Conservation (phyloP, 768 basidiomycete species). For the Mycena polygramma region DNA sequence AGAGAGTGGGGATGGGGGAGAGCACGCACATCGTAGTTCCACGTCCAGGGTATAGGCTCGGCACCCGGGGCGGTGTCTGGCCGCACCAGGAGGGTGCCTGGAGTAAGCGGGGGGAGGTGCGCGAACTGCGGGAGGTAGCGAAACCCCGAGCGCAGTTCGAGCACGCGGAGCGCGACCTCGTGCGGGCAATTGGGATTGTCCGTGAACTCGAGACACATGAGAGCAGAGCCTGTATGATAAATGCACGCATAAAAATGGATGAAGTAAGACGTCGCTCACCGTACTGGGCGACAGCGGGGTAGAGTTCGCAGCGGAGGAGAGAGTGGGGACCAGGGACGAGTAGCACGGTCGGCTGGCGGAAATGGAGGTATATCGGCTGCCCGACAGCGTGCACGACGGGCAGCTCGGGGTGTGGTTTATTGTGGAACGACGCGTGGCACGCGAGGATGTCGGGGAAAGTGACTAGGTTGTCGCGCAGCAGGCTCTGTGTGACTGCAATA, state of each 20-base stretch:
- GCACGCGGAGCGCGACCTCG: constrained; percentile 13
- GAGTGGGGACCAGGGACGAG: constrained; percentile 13
- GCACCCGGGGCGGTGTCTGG: not conserved
- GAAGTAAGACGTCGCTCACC: not conserved
- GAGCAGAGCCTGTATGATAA: not conserved
- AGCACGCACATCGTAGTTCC: constrained; percentile 9
- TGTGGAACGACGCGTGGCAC: constrained; percentile 7
- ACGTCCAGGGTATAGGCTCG: not conserved
- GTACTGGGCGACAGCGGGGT: constrained; percentile 14
- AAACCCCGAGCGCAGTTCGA: constrained; percentile 7
- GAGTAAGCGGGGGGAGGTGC: constrained; percentile 3
- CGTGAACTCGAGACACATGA: constrained; percentile 12
- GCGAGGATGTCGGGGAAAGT: constrained; percentile 3
- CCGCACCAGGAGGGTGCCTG: not conserved
- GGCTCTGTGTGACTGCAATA: constrained; percentile 2
- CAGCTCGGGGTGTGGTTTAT: not conserved
- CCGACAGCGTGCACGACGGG: constrained; percentile 16
- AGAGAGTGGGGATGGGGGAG: not conserved
- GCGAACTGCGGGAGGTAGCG: constrained; percentile 7
- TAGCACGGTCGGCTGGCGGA: not conserved
- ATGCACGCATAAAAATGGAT: not conserved
- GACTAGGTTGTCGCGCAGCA: constrained; percentile 25
- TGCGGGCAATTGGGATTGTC: not conserved
- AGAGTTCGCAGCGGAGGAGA: constrained; percentile 1
- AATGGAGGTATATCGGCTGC: constrained; percentile 7